Evolutionary conservation across 2,329 filamentous ascomycete genomes (phyloP), one percentile per base, ranked within the genome.

Genomic region (Colletotrichum shisoi): DNA sequence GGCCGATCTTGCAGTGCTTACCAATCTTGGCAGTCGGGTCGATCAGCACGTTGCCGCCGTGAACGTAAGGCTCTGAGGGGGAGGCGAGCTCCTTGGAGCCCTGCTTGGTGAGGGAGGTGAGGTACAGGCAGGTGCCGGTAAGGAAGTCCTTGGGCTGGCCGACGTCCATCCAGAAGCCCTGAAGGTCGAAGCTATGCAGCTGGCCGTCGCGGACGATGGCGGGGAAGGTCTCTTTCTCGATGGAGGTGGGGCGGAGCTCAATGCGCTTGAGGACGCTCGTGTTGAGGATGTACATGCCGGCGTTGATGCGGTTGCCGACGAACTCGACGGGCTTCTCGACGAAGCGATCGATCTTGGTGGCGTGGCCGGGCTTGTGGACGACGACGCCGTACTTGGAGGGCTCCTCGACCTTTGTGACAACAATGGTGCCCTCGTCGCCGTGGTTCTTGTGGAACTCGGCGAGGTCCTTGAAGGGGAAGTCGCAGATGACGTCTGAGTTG

Each of bases 241-340:
- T 99, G 7, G 93, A 97, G 57, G 94, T 98, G 48, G 95, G 95
- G 70, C 94, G 92, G 71, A 98, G 89, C 80, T 98, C 94, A 76
- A 99, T 98, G 78, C 94, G 91, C 72, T 89, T 84, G 68, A 99
- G 88, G 46, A 98, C 89, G 58, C 90, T 93, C 56, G 94, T 93
- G 85, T 97, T 98, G 75, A 98, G 86, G 75, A 98, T 96, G 85
- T 98, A 98, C 81, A 98, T 92, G 82, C 95, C 95, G 73, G 94
- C 95, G 76, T 98, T 98, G 86, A 98, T 98, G 72, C 94, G 91
- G 87, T 98, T 98, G 75, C 94, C 94, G 66, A 98, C 94, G 77
- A 97, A 98, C 82, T 98, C 93, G 77, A 98, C 92, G 44, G 94
- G 94, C 86, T 99, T 99, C 88, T 99, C 94, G 73, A 99, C 95